A percentile compares a stretch with the other conserved stretches of the same genome.
Evolutionary conservation across 1,139 yeast genomes (phyloP).

Genomic region (Debaryomyces robertsiae): DNA sequence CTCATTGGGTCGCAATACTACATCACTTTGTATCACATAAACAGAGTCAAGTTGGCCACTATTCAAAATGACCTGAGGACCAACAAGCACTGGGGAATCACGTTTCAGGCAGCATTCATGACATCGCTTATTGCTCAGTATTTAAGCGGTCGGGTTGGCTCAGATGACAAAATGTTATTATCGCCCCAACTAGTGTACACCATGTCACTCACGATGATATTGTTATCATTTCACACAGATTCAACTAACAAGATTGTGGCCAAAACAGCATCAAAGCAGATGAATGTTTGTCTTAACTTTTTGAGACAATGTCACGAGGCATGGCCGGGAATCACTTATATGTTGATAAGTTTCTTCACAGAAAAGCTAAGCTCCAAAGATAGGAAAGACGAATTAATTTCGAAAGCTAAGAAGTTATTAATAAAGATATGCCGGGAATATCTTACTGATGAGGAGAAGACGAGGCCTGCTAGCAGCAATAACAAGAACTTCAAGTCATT

Average conservation of each 20-base stretch:
- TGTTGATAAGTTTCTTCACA: conserved; percentile 16
- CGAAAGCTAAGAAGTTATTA: conserved; percentile 14
- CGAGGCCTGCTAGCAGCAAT: conserved; percentile 1
- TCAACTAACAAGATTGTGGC: conserved; percentile 18
- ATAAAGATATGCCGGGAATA: conserved; percentile 14
- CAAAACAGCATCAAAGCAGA: conserved; percentile 16
- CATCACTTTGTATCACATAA: conserved; percentile 17
- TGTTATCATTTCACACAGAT: conserved; percentile 19
- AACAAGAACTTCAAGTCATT: conserved; percentile 12
- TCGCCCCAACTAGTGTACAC: conserved; percentile 18
- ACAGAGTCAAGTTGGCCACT: conserved; percentile 15
- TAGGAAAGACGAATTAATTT: conserved; percentile 9
- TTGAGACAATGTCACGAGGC: conserved; percentile 15
- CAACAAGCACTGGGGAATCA: conserved; percentile 16
- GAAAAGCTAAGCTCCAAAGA: conserved; percentile 8
- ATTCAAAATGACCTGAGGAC: conserved; percentile 2
- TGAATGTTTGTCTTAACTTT: conserved; percentile 15
- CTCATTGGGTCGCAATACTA: conserved; percentile 16
- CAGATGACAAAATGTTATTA: conserved; percentile 7
- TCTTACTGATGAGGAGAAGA: conserved; percentile 11
- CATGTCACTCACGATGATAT: conserved; percentile 16
- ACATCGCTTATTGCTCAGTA: conserved; percentile 14
- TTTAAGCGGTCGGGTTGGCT: conserved; percentile 9
- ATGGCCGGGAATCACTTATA: conserved; percentile 19
- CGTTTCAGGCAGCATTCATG: conserved; percentile 17